Evolutionary conservation across 106 monocot species (phyloP).

Genomic region (Dioscorea dumetorum): DNA sequence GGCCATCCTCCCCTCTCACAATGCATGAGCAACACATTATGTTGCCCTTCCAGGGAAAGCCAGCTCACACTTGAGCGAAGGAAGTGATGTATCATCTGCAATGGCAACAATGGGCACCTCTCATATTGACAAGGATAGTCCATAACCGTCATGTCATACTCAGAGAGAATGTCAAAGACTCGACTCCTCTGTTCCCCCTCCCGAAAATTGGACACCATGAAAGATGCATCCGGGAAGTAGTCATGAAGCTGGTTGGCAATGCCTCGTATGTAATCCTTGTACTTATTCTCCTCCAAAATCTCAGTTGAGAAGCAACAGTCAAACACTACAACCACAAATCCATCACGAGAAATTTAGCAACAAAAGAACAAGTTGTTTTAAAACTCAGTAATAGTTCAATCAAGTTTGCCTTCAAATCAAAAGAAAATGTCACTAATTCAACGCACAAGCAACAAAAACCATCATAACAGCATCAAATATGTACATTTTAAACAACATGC

Average conservation of each 20-base stretch:
- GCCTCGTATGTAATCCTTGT: slow-evolving; percentile 55
- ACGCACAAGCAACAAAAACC: no score
- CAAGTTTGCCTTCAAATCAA: no score
- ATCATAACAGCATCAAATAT: no score
- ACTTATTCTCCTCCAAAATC: slow-evolving; percentile 50
- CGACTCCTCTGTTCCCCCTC: slow-evolving; percentile 51
- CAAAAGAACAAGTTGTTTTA: not conserved
- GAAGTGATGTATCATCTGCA: slow-evolving; percentile 95
- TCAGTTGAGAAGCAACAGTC: slow-evolving; percentile 84
- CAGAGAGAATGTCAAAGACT: slow-evolving; percentile 65
- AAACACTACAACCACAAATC: slow-evolving; percentile 51
- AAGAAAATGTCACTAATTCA: no score
- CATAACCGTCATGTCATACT: slow-evolving; percentile 83
- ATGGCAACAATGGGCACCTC: slow-evolving; percentile 77
- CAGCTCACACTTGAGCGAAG: slow-evolving; percentile 85
- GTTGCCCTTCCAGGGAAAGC: slow-evolving; percentile 80
- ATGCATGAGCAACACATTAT: slow-evolving; percentile 86
- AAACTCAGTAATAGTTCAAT: no score
- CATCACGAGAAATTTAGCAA: not conserved
- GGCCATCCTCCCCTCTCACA: slow-evolving; percentile 96
- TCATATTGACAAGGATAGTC: slow-evolving; percentile 81
- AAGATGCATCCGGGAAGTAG: slow-evolving; percentile 68
- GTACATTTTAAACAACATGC: no score
- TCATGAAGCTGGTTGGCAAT: slow-evolving; percentile 71
- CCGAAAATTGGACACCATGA: slow-evolving; percentile 86